Evolutionary conservation across 2,329 filamentous ascomycete species (phyloP), one percentile per base, ranked within the genome.

Genomic region (Talaromyces sp.): DNA sequence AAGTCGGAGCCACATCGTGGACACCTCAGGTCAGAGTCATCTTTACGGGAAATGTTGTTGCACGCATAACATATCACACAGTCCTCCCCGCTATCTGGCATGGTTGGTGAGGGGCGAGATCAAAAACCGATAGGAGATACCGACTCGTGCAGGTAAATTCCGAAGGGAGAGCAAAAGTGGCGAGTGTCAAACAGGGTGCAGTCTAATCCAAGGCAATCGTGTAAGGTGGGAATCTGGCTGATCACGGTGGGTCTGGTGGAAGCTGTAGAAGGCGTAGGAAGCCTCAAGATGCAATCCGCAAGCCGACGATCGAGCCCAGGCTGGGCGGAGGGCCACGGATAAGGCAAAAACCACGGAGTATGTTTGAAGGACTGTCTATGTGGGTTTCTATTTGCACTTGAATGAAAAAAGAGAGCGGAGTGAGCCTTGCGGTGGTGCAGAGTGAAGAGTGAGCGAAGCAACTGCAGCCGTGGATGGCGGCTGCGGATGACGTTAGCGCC

Each of bases 21-120:
- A 71, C 95, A 99, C 17, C 77, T 78, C 64, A 96, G 77, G 27
- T 83, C 87, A 65, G 83, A 81, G 64, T 89, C 83, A 62, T 90
- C 85, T 62, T 85, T 81, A 69, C 89, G 90, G 91, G 92, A 98
- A 73, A 96, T 89, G 64, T 89, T 78, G 57, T 83, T 74, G 77
- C 95, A 98, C 62, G 82, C 78, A 75, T 98, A 91, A 75, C 95
- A 99, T 74, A 84, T 96, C 58, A 97, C 88, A 65, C 8, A 2
- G 6, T 93, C 85, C 71, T 96, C 90, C 27, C 64, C 68, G 27
- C 63, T 58, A 61, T 76, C 70, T 29, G 70, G 70, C 76, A 78
- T 77, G 58, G 58, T 55, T 17, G 32, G 32, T 35, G 14, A 55
- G 56, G 53, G 29, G 58, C 41, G 41, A 46, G n/a, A 19, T 21